Evolutionary conservation across 2,329 filamentous ascomycete species (phyloP), one percentile per base, ranked within the genome.

Genomic region (Xylaria sp.): DNA sequence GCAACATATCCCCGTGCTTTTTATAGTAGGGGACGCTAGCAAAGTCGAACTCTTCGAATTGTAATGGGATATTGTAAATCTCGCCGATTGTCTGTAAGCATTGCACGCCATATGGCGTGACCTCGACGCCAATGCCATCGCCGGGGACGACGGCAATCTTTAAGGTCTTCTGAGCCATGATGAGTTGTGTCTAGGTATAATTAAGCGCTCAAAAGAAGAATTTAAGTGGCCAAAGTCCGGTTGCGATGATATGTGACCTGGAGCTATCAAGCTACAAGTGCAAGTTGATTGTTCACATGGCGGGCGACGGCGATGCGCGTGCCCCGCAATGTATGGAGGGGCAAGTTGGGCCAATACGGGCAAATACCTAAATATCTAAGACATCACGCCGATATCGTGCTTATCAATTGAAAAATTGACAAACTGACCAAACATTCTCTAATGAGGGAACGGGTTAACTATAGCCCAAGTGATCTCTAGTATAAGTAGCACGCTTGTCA

Each of bases 51-150:
- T 88, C 79, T 67, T 87, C 82, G 70, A 92, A 90, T 1, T 85
- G 78, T 0, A 92, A 78, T 61, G 88, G 85, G 0, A 87, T 82
- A 44, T 82, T 79, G 68, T 86, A 84, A 2, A 84, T 77, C 20
- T 81, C 74, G 31, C 82, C 82, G 1, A 86, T 79, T 11, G 84
- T 83, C 73, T 89, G 79, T 58, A 92, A 82, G 10, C 88, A 89
- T 33, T 83, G 81, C 5, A 92, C 86, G 2, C 88, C 89, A 1
- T 88, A 88, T 38, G 84, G 81, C 77, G 91, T 87, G 11, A 92
- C 90, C 77, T 92, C 90, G 1, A 85, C 85, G 1, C 90, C 90
- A 68, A 92, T 92, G 63, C 90, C 90, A 74, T 92, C 90, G 7
- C 88, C 90, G 0, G 89, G 89, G 63, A 92, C 90, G 36, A 83